These are phyloP conservation scores for Cyathus striatus DNA, from an alignment of 768 basidiomycete species.

Conservation along the genomic window DNA sequence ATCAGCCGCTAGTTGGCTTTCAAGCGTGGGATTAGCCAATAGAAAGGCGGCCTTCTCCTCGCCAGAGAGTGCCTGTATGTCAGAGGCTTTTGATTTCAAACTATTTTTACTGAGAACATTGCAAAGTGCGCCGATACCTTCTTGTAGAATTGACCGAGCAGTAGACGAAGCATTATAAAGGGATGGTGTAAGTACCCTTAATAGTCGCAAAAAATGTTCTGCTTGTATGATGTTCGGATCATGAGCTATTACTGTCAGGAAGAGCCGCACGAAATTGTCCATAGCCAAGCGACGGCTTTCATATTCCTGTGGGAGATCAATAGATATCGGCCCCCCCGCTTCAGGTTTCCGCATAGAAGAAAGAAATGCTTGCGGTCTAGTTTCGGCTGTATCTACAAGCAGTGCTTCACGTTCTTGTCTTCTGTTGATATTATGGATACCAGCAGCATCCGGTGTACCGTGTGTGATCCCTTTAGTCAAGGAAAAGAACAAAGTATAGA, in stretches of 20 bases:
- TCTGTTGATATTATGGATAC: conserved; percentile 60
- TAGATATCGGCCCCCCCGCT: conserved; percentile 32
- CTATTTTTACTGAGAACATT: conserved; percentile 42
- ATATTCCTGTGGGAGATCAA: conserved; percentile 54
- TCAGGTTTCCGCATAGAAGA: conserved; percentile 43
- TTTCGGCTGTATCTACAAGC: conserved; percentile 64
- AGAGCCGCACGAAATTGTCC: conserved; percentile 65
- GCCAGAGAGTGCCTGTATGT: conserved; percentile 21
- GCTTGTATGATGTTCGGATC: conserved; percentile 63
- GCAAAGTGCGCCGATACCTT: conserved; percentile 68
- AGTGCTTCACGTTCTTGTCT: conserved; percentile 67
- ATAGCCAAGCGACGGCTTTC: conserved; percentile 51
- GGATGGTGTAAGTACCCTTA: conserved; percentile 50
- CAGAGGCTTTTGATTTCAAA: conserved; percentile 38
- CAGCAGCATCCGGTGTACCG: conserved; percentile 51
- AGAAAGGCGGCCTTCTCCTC: conserved; percentile 21
- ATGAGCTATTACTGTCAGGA: conserved; percentile 77
- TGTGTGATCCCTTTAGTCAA: conserved; percentile 38
- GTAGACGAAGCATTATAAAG: conserved; percentile 52
- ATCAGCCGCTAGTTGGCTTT: conserved; percentile 32
- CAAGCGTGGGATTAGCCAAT: conserved; percentile 19
- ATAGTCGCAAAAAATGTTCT: conserved; percentile 60
- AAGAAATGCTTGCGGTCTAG: conserved; percentile 67
- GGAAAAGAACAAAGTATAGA: conserved; percentile 57
- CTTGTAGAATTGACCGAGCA: conserved; percentile 51